Conservation (phyloP, 1,139 yeast genomes). For the Debaryomyces coudertii region DNA sequence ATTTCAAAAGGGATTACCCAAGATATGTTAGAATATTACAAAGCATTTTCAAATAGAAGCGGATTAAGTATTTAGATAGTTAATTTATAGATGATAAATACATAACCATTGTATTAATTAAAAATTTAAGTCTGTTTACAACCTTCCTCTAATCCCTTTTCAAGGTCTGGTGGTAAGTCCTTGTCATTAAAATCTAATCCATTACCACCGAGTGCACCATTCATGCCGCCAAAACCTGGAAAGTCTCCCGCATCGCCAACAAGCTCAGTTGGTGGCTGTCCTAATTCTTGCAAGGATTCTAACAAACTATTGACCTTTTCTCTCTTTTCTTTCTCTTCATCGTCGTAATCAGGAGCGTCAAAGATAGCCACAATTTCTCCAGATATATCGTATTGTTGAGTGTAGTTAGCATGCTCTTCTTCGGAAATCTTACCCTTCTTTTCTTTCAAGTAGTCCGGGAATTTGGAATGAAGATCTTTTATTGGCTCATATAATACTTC, state of each 20-base stretch:
- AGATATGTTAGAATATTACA: constrained; percentile 80
- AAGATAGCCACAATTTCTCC: constrained; percentile 57
- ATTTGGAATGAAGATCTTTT: constrained; percentile 74
- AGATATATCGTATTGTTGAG: constrained; percentile 57
- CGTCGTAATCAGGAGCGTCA: constrained; percentile 58
- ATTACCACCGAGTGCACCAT: constrained; percentile 30
- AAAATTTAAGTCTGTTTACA: constrained; percentile 28
- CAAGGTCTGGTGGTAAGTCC: constrained; percentile 53
- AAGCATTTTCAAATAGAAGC: constrained; percentile 57
- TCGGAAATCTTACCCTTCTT: constrained; percentile 48
- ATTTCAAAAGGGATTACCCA: constrained; percentile 78
- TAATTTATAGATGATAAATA: constrained; percentile 1
- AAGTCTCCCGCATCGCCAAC: constrained; percentile 68
- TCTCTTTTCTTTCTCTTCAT: constrained; percentile 53
- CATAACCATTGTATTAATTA: neutral
- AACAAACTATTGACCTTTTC: constrained; percentile 58
- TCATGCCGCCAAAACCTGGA: constrained; percentile 53
- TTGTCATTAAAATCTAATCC: constrained; percentile 44
- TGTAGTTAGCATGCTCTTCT: constrained; percentile 54
- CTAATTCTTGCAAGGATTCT: constrained; percentile 76
- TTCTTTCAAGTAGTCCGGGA: constrained; percentile 62
- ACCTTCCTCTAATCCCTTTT: constrained; percentile 46
- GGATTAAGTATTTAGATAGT: constrained; percentile 33
- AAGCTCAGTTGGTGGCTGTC: constrained; percentile 85
- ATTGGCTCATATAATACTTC: constrained; percentile 88